Evolutionary conservation across 78 protist genomes (phyloP), one percentile per base, ranked within the genome.

Genomic region (Pigoraptor vietnamica): DNA sequence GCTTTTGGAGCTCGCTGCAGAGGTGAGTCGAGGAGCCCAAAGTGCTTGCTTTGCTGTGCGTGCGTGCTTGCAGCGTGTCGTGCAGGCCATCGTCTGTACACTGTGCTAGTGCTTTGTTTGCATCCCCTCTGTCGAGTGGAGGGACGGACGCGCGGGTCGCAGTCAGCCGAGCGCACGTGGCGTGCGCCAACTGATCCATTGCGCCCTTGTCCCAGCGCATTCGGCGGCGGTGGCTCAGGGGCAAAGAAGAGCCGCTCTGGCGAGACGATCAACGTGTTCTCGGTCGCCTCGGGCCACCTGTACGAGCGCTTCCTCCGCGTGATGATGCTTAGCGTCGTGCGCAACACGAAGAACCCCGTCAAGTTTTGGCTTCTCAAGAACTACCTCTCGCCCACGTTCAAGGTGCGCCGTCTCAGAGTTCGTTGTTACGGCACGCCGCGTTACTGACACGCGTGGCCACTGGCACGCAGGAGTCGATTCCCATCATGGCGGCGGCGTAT

Each of bases 201-300:
- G 67, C 67, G 32, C 67, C 19, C 67, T 9, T 9, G 32, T 48
- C 67, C 9, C 67, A 48, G 67, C 19, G 67, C 67, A 9, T 9
- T 9, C 67, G 67, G 19, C 67, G 67, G 67, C 67, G 67, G 32
- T 19, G 67, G 32, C 32, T 9, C 9, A 9, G 19, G 19, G 67
- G 67, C 67, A 21, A 19, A 48, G 19, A 19, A 48, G 67, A 48
- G 32, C 19, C 32, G 19, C 19, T 19, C 67, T 21, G 67, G 67
- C 6, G 38, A 83, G 2, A 93, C 97, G 0, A 94, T 98, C 36
- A 96, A 98, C 95, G 88, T 99, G 29, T 98, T 99, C 95, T 95
- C 98, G 0, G 91, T 99, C 23, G 99, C 99, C 9, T 95, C 98
- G 24, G 99, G 99, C 0, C 99, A 97, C 83, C 95, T 98, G 48